Percentiles rank a stretch among this genome's conserved stretches.
Conservation (phyloP, 176 grass and related monocot genomes). For the Rhipidocladum racemiflorum region DNA sequence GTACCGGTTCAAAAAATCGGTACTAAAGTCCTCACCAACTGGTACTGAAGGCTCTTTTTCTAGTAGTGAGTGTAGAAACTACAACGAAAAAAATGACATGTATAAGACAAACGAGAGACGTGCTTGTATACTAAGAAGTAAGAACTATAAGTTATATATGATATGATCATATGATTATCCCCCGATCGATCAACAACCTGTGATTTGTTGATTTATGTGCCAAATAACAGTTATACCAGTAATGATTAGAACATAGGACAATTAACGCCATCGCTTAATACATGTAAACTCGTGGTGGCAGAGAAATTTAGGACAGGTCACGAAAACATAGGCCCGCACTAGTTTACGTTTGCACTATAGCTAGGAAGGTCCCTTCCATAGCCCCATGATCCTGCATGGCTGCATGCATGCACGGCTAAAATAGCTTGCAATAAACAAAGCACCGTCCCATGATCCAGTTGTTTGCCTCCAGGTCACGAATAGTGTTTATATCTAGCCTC, state of each 20-base stretch:
- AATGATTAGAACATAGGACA: not conserved
- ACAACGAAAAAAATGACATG: no score
- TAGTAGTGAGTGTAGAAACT: no score
- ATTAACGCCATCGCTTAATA: not conserved
- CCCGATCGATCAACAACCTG: not conserved
- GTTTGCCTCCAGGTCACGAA: not conserved
- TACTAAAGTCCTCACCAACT: no score
- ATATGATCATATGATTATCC: no score
- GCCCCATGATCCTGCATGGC: no score
- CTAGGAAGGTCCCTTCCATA: not conserved
- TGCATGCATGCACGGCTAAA: not conserved
- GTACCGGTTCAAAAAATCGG: no score
- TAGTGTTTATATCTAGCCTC: no score
- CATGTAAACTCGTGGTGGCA: not conserved
- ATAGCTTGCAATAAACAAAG: slow-evolving; percentile 1
- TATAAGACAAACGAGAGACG: no score
- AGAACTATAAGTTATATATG: no score
- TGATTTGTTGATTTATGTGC: not conserved
- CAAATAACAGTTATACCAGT: not conserved
- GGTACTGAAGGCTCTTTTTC: no score
- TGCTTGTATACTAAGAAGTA: no score
- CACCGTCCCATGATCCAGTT: slow-evolving; percentile 1
- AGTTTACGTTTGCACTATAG: not conserved
- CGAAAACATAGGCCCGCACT: not conserved
- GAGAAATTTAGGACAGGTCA: not conserved